Evolutionary conservation across 2,329 filamentous ascomycete genomes (phyloP), one percentile per base, ranked within the genome.

Genomic region (Diplocarpon rosae): DNA sequence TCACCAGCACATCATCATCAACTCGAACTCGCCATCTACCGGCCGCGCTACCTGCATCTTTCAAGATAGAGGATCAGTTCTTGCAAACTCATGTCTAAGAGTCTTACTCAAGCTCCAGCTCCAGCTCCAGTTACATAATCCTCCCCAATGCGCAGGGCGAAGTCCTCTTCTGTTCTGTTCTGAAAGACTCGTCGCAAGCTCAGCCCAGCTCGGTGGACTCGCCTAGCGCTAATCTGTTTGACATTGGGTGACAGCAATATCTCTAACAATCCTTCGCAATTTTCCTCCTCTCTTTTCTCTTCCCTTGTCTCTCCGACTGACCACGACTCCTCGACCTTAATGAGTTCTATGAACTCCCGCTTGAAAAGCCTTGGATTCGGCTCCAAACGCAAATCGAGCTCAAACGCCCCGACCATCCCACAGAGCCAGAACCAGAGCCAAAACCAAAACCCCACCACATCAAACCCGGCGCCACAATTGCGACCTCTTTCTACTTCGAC

Each of bases 301-400:
- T 52, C 52, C 46, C 50, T 47, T 49, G 20, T 49, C 56, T 48
- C 48, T 63, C 63, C 65, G 30, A 32, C 30, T 32, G n/a, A 64
- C 56, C 56, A 48, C 58, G 56, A 38, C 33, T 38, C 39, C 46
- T 46, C 45, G 51, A 54, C 62, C 67, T 67, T 32, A 72, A 84
- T 85, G 80, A 84, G 76, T 75, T 85, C 79, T 73, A 76, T 84
- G 77, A 85, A 85, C 72, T 76, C 78, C 65, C 79, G 82, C 68
- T 78, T 86, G 66, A 84, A 85, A 73, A 76, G 76, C 73, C 75
- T 87, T 70, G 81, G 83, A 69, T 83, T 85, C 72, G 82, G 81
- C 46, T 62, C 59, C 69, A 85, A 84, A 76, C 80, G 83, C 67
- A 84, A 80, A 72, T 82, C 80, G 60, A 72, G 72, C 59, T 71